Evolutionary conservation across 2,329 filamentous ascomycete species (phyloP), one percentile per base, ranked within the genome.

Genomic region (Colletotrichum gigasporum): DNA sequence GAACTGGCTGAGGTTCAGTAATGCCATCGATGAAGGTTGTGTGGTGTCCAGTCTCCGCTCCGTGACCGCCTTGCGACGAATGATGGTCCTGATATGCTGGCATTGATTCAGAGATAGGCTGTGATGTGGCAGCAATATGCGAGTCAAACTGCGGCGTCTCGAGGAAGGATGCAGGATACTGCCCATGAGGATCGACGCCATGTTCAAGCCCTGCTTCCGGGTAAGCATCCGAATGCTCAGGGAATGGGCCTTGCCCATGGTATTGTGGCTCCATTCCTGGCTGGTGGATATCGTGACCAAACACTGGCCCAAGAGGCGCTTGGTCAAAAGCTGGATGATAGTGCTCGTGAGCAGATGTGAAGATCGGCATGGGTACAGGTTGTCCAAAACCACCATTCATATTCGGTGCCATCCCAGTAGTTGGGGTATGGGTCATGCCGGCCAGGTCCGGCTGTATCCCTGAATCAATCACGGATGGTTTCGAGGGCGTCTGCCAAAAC

Each of bases 381-480:
- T 60, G 55, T 34, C 16, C 61, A 26, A 61, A 60, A 22, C 18
- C 12, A 4, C 35, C 34, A 30, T 51, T 30, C 45, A 63, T 3
- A 28, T 42, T 34, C 10, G 61, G 37, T 6, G 34, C 12, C 4
- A 48, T 44, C 9, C 26, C 45, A 4, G 22, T 8, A n/a, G 44
- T 16, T 16, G 53, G 54, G 2, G 53, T 54, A 2, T 18, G 41
- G 20, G 24, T 16, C 12, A 45, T 10, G n/a, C 24, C 32, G 1
- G 30, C 26, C 35, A 47, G 24, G 28, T 63, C 58, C 6, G 63
- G 52, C 34, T 65, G 63, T 14, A 65, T 52, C n/a, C 58, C 58
- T 7, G 58, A 56, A 24, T 65, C 63, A 12, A 63, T 44, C 58
- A 63, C 63, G 12, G 63, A 47, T 14, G 59, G 58, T 28, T 65